Base-by-base conservation (phyloP, 2,329 filamentous ascomycete genomes). In the Nigrospora osmanthi region DNA sequence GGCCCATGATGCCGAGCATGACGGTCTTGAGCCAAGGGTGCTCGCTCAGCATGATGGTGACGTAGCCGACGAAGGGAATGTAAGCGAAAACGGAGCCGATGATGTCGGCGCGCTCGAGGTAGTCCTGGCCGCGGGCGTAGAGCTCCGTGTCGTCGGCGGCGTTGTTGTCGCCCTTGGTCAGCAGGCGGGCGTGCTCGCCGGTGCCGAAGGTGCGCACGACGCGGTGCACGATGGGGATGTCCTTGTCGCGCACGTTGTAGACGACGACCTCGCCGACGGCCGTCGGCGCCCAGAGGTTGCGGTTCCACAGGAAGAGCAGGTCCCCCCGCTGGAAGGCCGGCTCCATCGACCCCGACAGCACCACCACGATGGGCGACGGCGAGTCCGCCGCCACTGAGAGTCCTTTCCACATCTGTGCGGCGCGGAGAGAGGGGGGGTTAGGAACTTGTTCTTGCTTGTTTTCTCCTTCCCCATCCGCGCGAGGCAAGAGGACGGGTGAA, bases 121-220 rank as follows among this genome's bases (percentile, higher is more conserved):
- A 95, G 60, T 88, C 87, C 68, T 98, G 91, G 15, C 86, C 88
- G 35, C 74, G 72, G 3, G 93, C 90, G 63, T 95, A 95, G 10
- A 73, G 76, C 62, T 96, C 90, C 14, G 89, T 95, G 63, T 98
- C 93, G 65, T 97, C 91, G 36, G 88, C 87, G 9, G 81, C 68
- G 63, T 98, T 98, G 74, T 97, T 98, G 69, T 98, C 93, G 54
- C 93, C 93, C 69, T 98, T 98, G 32, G 93, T 98, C 46, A 98
- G 78, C 16, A 98, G 79, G 60, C 88, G 73, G n/a, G 80, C 78
- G 42, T 73, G 64, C 47, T 59, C 78, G 71, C 80, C 80, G 30
- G 58, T 57, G 17, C 81, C 80, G 61, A 83, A 84, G 61, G 81
- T 82, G 67, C 90, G 80, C 44, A 97, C 85, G 11, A 97, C 78